Base-by-base conservation (phyloP, 2,329 filamentous ascomycete genomes). In the Talaromyces sp. region DNA sequence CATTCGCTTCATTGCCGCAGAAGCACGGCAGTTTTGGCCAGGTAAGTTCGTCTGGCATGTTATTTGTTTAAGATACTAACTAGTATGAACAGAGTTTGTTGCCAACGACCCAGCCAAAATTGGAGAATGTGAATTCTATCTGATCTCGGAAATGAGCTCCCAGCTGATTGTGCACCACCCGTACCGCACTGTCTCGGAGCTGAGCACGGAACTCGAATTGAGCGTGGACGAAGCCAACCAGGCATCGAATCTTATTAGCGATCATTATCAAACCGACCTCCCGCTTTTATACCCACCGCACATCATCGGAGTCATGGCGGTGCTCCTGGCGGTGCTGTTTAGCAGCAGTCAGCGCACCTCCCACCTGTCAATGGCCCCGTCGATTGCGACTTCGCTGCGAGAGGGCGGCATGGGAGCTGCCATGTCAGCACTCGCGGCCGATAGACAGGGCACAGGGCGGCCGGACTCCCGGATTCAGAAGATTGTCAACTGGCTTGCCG, bases 221-320 rank as follows among this genome's bases (percentile, higher is more conserved):
- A 85, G 84, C n/a, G 83, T 86, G 60, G 92, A 96, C 63, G 92
- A 97, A 70, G 81, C 86, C 29, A 83, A 85, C 52, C 81, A 95
- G 32, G 90, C 91, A 31, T 89, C 89, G 80, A 89, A 86, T 1
- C 86, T 96, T 62, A 88, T 96, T 71, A 97, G 96, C 75, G 92
- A 97, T 73, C 89, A 91, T 72, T 96, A 91, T 77, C 88, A 95
- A 75, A 96, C 92, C 8, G 92, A 97, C 71, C 80, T 96, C n/a
- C 90, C 91, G 1, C 80, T 97, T 14, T 81, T 95, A 0, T 89
- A 92, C 69, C 83, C 92, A 12, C 92, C 92, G n/a, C 91, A 96
- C 69, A 83, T 91, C 54, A 87, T 96, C 59, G 91, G 91, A n/a
- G 84, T 96, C 46, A 92, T 91, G 35, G 89, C 91, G 7, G 88